Percentiles rank a stretch among this genome's conserved stretches.
phyloP scores from a whole-genome alignment of 1,284 basidiomycete species.

The Chalciporus sp. region DNA sequence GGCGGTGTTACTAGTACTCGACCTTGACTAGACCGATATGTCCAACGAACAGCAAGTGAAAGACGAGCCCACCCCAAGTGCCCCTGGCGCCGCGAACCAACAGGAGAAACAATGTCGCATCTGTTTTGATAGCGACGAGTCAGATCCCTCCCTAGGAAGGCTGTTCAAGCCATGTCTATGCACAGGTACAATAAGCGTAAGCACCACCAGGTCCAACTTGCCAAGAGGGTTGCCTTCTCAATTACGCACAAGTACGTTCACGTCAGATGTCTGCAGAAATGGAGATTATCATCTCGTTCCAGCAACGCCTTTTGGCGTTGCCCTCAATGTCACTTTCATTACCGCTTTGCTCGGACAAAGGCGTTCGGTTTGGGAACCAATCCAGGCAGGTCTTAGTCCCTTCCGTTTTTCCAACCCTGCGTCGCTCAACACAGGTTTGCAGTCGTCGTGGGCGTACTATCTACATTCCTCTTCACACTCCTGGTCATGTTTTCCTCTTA shows the following conservation, averaged over 20 bases:
- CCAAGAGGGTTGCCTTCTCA: constrained; percentile 12
- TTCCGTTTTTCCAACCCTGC: neutral
- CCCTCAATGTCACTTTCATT: constrained; percentile 75
- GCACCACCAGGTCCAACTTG: constrained; percentile 29
- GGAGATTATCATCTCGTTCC: constrained; percentile 63
- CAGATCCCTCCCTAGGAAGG: constrained; percentile 60
- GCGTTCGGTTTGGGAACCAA: constrained; percentile 74
- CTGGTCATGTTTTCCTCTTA: constrained; percentile 73
- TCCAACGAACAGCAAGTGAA: constrained; percentile 17
- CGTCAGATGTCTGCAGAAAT: constrained; percentile 72
- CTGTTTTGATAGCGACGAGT: constrained; percentile 63
- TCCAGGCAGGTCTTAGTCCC: constrained; percentile 48
- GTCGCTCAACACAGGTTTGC: constrained; percentile 14
- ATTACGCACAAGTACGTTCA: constrained; percentile 62
- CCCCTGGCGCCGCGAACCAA: constrained; percentile 6
- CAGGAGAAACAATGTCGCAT: constrained; percentile 71
- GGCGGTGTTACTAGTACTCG: neutral
- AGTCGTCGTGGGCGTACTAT: constrained; percentile 70
- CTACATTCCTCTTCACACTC: constrained; percentile 63
- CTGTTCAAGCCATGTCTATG: constrained; percentile 79
- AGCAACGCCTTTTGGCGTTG: constrained; percentile 70
- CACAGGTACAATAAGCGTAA: constrained; percentile 76
- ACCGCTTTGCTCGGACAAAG: constrained; percentile 69
- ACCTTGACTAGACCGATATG: constrained; percentile 7
- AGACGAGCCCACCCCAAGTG: constrained; percentile 2